These are phyloP conservation scores for Xerocomellus chrysenteron DNA, from an alignment of 768 basidiomycete species.

Conservation along the genomic window DNA sequence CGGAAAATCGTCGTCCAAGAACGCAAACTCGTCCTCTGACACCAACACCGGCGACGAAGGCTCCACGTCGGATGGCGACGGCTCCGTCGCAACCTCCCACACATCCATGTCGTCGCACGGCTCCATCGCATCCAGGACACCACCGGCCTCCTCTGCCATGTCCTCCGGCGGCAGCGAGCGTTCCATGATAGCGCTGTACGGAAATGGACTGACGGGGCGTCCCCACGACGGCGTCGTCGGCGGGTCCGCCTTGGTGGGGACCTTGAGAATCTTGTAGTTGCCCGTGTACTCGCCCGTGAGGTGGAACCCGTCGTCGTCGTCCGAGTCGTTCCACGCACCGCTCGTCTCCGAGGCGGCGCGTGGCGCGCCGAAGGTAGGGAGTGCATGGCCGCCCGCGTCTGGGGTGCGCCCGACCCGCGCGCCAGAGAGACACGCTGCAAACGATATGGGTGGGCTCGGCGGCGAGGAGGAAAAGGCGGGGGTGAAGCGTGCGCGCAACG, in stretches of 20 bases:
- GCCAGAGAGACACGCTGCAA: slow-evolving; percentile 23
- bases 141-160: slow-evolving; percentile 5
- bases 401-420: slow-evolving; percentile 1
- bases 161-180: slow-evolving; percentile 22
- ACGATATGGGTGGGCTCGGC: slow-evolving; percentile 13
- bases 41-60: background rate
- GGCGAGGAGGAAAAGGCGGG: slow-evolving; percentile 38
- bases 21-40: slow-evolving; percentile 22
- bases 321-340: slow-evolving; percentile 29
- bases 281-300: slow-evolving; percentile 67
- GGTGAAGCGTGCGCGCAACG: slow-evolving; percentile 36
- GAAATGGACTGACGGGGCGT: slow-evolving; percentile 68
- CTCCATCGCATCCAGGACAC: background rate
- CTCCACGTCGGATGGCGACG: slow-evolving; percentile 16
- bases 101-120: slow-evolving; percentile 4
- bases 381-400: background rate
- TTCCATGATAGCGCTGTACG: slow-evolving; percentile 36
- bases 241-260: slow-evolving; percentile 66
- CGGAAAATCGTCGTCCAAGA: slow-evolving; percentile 15
- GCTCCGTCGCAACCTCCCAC: slow-evolving; percentile 26
- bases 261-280: slow-evolving; percentile 50
- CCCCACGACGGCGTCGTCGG: slow-evolving; percentile 62
- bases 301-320: slow-evolving; percentile 30
- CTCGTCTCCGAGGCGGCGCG: slow-evolving; percentile 2
- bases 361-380: slow-evolving; percentile 18